Conservation (phyloP, 1,139 yeast genomes). For the Yamadazyma siamensis region DNA sequence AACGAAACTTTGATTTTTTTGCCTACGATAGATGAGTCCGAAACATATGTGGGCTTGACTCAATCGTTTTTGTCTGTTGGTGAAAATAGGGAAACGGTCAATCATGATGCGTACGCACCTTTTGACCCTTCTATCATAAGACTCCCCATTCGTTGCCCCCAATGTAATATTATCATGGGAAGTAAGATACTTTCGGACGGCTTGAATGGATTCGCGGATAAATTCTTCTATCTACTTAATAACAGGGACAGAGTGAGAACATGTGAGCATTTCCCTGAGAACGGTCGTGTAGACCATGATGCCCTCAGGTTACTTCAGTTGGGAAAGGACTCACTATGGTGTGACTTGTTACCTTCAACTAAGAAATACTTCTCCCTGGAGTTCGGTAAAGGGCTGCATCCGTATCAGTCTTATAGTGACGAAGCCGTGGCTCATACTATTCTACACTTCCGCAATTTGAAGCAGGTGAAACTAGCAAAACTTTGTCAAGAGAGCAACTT, state of each 20-base stretch:
- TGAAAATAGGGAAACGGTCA: slow-evolving; percentile 3
- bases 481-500: not conserved
- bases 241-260: too few relatives aligned
- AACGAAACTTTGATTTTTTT: slow-evolving; percentile 8
- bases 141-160: slow-evolving; percentile 16
- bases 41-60: not conserved
- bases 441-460: not conserved
- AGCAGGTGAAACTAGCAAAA: not conserved
- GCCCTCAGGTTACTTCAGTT: slow-evolving; percentile 18
- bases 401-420: not conserved
- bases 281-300: slow-evolving; percentile 12
- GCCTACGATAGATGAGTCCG: not conserved
- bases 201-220: slow-evolving; percentile 21
- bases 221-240: slow-evolving; percentile 9
- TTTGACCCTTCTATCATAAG: slow-evolving; percentile 4
- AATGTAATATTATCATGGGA: slow-evolving; percentile 12
- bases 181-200: slow-evolving; percentile 15
- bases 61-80: slow-evolving; percentile 1
- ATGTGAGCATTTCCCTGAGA: not conserved
- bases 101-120: slow-evolving; percentile 5
- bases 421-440: not conserved
- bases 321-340: not conserved
- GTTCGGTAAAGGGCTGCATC: not conserved
- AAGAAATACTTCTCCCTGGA: slow-evolving; percentile 2
- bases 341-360: slow-evolving; percentile 1